These are phyloP conservation scores for Coemansia sp. DNA, from an alignment of 192 early-diverging fungal species.

Conservation along the genomic window DNA sequence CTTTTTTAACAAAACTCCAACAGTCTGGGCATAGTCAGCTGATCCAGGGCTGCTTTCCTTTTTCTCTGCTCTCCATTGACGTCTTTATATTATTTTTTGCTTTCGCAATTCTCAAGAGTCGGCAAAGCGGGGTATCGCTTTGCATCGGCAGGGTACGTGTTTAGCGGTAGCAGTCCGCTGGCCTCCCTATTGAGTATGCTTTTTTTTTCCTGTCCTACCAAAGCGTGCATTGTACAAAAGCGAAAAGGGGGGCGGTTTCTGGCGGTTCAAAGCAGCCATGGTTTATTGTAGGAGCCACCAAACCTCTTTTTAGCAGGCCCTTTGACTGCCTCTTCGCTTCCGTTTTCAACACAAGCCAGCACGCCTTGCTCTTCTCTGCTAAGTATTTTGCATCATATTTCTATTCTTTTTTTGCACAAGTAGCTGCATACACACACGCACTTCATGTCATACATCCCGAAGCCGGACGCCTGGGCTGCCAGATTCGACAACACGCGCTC, in stretches of 20 bases:
- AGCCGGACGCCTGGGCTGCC: constrained; percentile 10
- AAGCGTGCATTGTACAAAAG: constrained; percentile 4
- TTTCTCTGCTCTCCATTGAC: not conserved
- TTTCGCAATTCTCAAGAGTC: not conserved
- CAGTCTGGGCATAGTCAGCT: not conserved
- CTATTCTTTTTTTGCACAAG: not conserved
- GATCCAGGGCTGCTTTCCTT: not conserved
- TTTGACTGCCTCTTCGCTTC: not conserved
- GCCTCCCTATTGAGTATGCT: no score
- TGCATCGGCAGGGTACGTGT: not conserved
- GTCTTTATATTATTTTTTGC: not conserved
- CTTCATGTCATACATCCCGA: constrained; percentile 31
- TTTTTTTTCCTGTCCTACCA: not conserved
- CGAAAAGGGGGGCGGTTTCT: not conserved
- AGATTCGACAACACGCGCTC: constrained; percentile 8
- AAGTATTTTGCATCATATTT: not conserved
- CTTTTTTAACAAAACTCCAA: not conserved
- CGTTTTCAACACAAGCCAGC: not conserved
- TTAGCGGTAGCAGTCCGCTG: not conserved
- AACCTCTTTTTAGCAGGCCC: not conserved
- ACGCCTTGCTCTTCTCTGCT: constrained; percentile 3
- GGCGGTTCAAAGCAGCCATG: not conserved
- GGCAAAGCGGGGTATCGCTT: not conserved
- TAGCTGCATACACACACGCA: not conserved
- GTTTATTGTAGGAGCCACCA: not conserved